Conservation (phyloP, 331 rosid genomes). For the Stylosanthes scabra region DNA sequence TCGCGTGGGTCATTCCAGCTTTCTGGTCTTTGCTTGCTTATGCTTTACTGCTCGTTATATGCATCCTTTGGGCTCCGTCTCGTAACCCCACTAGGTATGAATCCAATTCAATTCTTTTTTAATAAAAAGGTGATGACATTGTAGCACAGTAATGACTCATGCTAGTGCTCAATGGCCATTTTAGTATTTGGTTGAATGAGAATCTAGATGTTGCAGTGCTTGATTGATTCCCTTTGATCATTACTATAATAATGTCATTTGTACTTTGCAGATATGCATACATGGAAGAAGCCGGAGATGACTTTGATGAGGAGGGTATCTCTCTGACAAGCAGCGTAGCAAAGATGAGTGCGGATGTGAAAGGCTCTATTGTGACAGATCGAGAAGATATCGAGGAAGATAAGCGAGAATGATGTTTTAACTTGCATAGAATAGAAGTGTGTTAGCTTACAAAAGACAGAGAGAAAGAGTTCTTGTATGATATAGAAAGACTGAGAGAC, state of each 20-base stretch:
- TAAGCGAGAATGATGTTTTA: slow-evolving; percentile 70
- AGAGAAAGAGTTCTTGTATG: slow-evolving; percentile 3
- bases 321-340: slow-evolving; percentile 70
- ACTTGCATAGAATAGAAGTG: slow-evolving; percentile 24
- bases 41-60: slow-evolving; percentile 71
- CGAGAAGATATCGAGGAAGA: slow-evolving; percentile 90
- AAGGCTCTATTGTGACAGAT: slow-evolving; percentile 56
- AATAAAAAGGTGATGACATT: no score
- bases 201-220: neutral
- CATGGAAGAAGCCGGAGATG: slow-evolving; percentile 82
- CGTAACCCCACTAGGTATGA: slow-evolving; percentile 87
- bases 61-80: slow-evolving; percentile 96
- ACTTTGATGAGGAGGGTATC: slow-evolving; percentile 90
- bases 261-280: slow-evolving; percentile 72
- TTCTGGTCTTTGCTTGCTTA: slow-evolving; percentile 85
- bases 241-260: neutral
- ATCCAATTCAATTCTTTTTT: neutral
- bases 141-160: neutral
- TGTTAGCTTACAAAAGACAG: no score
- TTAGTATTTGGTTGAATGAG: neutral
- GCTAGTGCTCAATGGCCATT: neutral
- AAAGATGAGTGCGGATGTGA: slow-evolving; percentile 68
- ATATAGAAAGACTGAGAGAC: slow-evolving; percentile 10
- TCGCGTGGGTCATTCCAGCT: slow-evolving; percentile 95
- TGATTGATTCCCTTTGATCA: neutral